Percentiles rank a stretch among this genome's conserved stretches.
Conservation (phyloP, 2,329 filamentous ascomycete genomes). For the Ploettnerulaceae sp. region DNA sequence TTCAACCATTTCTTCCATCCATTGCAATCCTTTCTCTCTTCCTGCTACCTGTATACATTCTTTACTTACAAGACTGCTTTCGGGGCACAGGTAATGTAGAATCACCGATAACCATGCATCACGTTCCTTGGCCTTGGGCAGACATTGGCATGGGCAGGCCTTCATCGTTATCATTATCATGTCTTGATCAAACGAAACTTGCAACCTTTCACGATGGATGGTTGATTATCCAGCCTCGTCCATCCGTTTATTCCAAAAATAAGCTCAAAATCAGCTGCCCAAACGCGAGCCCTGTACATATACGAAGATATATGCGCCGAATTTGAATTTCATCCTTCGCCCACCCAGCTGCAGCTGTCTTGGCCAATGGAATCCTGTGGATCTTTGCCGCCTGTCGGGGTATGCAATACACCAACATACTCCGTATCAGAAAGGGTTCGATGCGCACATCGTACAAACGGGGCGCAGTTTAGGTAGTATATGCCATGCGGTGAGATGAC, state of each 20-base stretch:
- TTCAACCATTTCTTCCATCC: no score
- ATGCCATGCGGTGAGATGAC: not conserved
- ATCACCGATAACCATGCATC: no score
- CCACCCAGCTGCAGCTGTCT: conserved; percentile 2
- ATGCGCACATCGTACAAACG: conserved; percentile 5
- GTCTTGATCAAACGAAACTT: not conserved
- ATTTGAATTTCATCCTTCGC: conserved; percentile 5
- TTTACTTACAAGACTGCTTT: no score
- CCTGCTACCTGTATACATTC: no score
- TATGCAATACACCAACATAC: conserved; percentile 8
- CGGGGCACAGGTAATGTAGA: no score
- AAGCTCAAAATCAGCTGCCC: no score
- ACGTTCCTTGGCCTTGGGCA: no score
- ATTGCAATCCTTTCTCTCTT: no score
- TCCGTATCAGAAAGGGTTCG: conserved; percentile 7
- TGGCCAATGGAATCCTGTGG: conserved; percentile 1
- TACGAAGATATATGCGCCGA: not conserved
- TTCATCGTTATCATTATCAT: conserved; percentile 2
- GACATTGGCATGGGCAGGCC: no score
- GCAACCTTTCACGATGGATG: not conserved
- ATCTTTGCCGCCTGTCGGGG: not conserved
- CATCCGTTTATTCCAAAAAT: conserved; percentile 2
- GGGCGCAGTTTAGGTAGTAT: no score
- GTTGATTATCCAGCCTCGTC: not conserved
- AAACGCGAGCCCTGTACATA: no score